These are phyloP conservation scores for Poronia punctata DNA, from an alignment of 495 filamentous ascomycete genomes.

Conservation along the genomic window DNA sequence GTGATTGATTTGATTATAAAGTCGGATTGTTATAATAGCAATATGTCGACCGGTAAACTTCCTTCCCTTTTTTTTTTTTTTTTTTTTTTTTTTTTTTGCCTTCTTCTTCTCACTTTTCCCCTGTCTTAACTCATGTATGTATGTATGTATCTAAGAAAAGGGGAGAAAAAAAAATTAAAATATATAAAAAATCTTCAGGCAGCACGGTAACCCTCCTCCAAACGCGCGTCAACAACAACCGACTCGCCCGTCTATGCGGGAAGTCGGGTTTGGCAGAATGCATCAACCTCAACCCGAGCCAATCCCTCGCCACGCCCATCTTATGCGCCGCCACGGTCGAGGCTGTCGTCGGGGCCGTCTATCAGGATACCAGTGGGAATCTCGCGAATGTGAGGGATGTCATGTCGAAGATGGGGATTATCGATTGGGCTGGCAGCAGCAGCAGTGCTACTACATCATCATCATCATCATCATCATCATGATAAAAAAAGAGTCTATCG, in stretches of 20 bases:
- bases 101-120: no score
- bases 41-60: neutral
- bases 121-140: no score
- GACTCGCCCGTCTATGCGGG: neutral
- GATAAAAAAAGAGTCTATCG: no score
- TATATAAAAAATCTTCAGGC: neutral
- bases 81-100: no score
- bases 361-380: neutral
- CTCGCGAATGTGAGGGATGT: neutral
- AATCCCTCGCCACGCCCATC: neutral
- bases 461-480: no score
- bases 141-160: neutral
- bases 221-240: neutral
- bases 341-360: slow-evolving; percentile 3
- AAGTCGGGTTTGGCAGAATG: neutral
- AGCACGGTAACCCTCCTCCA: neutral
- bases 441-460: no score
- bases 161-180: neutral
- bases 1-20: neutral
- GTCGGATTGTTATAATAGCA: neutral
- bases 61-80: no score
- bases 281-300: neutral
- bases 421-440: no score
- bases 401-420: neutral
- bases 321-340: slow-evolving; percentile 3